Evolutionary conservation across 2,329 filamentous ascomycete species (phyloP).

Genomic region (Aureobasidium namibiae): DNA sequence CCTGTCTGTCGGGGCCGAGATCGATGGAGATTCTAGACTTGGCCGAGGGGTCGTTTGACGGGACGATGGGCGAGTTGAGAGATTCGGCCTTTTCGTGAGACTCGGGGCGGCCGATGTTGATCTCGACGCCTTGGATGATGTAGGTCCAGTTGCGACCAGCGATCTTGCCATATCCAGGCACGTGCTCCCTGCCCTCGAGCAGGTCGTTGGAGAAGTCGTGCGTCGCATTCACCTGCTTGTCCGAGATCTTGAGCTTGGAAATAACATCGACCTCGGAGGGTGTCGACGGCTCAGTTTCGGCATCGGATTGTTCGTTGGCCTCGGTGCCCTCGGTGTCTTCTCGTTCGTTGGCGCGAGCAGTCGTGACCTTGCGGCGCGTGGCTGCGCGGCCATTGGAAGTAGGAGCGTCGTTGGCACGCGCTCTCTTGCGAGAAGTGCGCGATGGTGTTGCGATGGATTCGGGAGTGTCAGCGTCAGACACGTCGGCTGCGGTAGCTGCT

Average conservation of each 20-base stretch:
- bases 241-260: conserved; percentile 34
- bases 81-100: conserved; percentile 24
- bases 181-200: conserved; percentile 37
- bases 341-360: conserved; percentile 23
- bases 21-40: conserved; percentile 68
- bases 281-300: conserved; percentile 28
- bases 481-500: conserved; percentile 18
- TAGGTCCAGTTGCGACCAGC: conserved; percentile 77
- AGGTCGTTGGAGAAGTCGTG: conserved; percentile 48
- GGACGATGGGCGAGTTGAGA: conserved; percentile 16
- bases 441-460: conserved; percentile 41
- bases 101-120: conserved; percentile 64
- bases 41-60: conserved; percentile 23
- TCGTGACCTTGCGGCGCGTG: conserved; percentile 27
- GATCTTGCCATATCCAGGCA: conserved; percentile 69
- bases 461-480: conserved; percentile 35
- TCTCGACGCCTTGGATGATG: conserved; percentile 66
- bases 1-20: conserved; percentile 48
- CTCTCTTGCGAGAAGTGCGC: conserved; percentile 37
- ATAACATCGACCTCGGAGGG: conserved; percentile 37
- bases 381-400: conserved; percentile 16
- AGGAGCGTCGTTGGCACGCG: conserved; percentile 27
- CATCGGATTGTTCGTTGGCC: conserved; percentile 30
- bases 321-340: conserved; percentile 32
- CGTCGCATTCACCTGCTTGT: conserved; percentile 46